Evolutionary conservation across 2,329 filamentous ascomycete genomes (phyloP).

Genomic region (Sclerotinia sclerotiorum): DNA sequence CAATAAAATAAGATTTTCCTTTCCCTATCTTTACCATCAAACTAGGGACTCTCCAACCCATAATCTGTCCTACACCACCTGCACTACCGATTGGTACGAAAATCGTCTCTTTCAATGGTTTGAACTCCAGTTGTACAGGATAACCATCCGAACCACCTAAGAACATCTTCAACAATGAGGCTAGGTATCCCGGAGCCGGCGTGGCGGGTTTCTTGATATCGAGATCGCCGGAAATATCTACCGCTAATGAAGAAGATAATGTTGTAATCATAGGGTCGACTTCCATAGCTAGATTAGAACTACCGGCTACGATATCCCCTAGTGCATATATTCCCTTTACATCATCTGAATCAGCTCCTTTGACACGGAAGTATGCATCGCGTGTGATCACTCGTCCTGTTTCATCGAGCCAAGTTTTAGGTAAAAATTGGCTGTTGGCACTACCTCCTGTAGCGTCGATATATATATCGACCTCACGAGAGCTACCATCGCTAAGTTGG

Average conservation of each 20-base stretch:
- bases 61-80: slow-evolving; percentile 43
- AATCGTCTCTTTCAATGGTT: slow-evolving; percentile 41
- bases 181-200: slow-evolving; percentile 17
- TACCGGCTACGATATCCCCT: slow-evolving; percentile 47
- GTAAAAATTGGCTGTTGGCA: slow-evolving; percentile 49
- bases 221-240: slow-evolving; percentile 43
- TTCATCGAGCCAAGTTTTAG: slow-evolving; percentile 46
- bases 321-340: slow-evolving; percentile 46
- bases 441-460: slow-evolving; percentile 47
- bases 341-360: slow-evolving; percentile 40
- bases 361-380: slow-evolving; percentile 46
- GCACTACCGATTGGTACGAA: slow-evolving; percentile 44
- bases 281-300: slow-evolving; percentile 45
- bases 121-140: slow-evolving; percentile 33
- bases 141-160: slow-evolving; percentile 10
- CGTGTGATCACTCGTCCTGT: slow-evolving; percentile 52
- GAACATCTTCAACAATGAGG: background rate
- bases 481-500: slow-evolving; percentile 44
- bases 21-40: slow-evolving; percentile 44
- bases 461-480: slow-evolving; percentile 48
- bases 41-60: slow-evolving; percentile 43
- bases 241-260: slow-evolving; percentile 47
- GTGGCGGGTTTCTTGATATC: slow-evolving; percentile 14
- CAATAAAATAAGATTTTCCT: slow-evolving; percentile 41
- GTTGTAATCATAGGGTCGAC: slow-evolving; percentile 46